Evolutionary conservation across 1,139 yeast genomes (phyloP), one percentile per base, ranked within the genome.

Genomic region (Pichia kudriavzevii): DNA sequence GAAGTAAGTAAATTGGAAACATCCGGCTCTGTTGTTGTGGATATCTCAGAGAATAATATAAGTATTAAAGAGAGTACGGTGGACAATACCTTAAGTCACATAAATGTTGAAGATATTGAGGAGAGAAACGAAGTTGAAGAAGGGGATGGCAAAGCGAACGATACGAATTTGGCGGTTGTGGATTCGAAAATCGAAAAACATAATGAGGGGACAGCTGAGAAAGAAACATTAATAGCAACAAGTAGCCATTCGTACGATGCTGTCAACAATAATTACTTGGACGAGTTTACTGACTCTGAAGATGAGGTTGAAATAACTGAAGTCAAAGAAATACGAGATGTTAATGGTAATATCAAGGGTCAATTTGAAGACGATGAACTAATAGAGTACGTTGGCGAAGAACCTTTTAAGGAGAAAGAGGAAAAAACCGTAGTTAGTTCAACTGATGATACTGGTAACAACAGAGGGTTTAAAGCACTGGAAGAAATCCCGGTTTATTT

Each of bases 401-500:
- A 31, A 15, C 22, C 26, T 19, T 7, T 2, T 9, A 14, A 11
- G n/a, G 22, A n/a, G 32, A 16, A 17, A 12, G 8, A 14, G 12
- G 11, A 15, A 11, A n/a, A 15, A n/a, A 12, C 8, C 5, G 9
- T 25, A 22, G 5, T 12, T 10, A 6, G 13, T 28, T 21, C 14
- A 25, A 25, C 12, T 17, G 31, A 30, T 22, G 31, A 32, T 33
- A 31, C 20, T 24, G 34, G 34, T 17, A 19, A 24, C 24, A 29
- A 36, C 20, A 28, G 23, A 13, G 35, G 22, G 13, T 11, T 15
- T 15, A 30, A 24, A 3, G 26, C 18, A n/a, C n/a, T 32, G 10
- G 13, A 32, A 6, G 26, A 39, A 15, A 32, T 49, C 9, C 55
- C 57, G 4, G 39, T 51, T 6, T 51, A 48, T 35, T 38, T 53